Evolutionary conservation across 2,329 filamentous ascomycete species (phyloP), one percentile per base, ranked within the genome.

Genomic region (Chaetomium strumarium): DNA sequence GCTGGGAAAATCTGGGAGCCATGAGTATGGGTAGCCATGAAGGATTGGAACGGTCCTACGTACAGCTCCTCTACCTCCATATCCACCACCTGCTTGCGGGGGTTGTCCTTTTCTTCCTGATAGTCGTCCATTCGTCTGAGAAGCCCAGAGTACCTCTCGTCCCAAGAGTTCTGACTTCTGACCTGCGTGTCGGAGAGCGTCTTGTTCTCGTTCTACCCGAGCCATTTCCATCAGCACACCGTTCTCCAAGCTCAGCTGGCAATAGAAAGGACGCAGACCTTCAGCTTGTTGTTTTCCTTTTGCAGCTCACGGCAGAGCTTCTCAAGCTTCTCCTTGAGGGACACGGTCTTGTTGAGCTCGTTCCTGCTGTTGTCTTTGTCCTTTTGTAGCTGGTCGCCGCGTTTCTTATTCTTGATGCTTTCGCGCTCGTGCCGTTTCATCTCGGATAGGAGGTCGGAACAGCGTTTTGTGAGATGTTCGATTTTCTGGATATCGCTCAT

Each of bases 281-380:
- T 97, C 60, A 99, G 83, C 72, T 95, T 95, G 72, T 97, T 97
- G 70, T 99, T 99, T 66, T 99, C 93, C 63, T 92, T 88, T 55
- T 95, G 93, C 51, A 99, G 78, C 69, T 99, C 93, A 52, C 93
- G 79, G 64, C 91, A 96, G 31, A 99, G 76, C 68, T 97, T 99
- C 71, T 99, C 93, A 42, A 99, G 76, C 72, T 97, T 97, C 68
- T 97, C 91, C 69, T 95, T 96, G 66, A 97, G 82, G 1, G 85
- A 87, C 17, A 88, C 85, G 19, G 91, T 92, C 72, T 96, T 96
- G 72, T 84, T 92, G 51, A 96, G 76, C 68, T 99, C 93, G 43
- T 85, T 87, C 62, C 90, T 84, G 52, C 87, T 86, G 60, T 88
- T 84, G 67, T 99, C 93, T 69, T 95, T 95, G 64, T 99, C 93